Evolutionary conservation across 2,329 filamentous ascomycete genomes (phyloP), one percentile per base, ranked within the genome.

Genomic region (Penicillium janthinellum): DNA sequence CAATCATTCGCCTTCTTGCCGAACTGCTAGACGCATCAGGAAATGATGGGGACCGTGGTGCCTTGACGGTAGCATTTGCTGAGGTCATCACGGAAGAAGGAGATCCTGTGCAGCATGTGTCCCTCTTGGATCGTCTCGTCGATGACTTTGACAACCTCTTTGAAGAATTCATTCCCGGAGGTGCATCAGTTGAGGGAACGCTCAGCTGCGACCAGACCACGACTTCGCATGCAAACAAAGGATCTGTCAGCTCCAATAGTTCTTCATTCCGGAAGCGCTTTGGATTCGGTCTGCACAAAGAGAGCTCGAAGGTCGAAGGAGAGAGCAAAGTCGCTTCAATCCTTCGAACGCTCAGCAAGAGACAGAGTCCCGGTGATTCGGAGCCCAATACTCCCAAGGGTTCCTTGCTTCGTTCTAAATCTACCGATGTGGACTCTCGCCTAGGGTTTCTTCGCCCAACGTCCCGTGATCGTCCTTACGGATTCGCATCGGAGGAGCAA

Each of bases 61-160:
- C 91, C 22, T 78, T 98, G 67, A 97, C 92, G 0, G 86, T 91
- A 47, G 90, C 92, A 1, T 97, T 98, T 79, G 89, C 92, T 0
- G 92, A 97, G 72, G 82, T 97, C 53, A 80, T 98, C 6, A 90
- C 95, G 2, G 85, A 88, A 4, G 89, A 92, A 59, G 90, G 88
- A 6, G 87, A 88, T 61, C 87, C 92, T 1, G 88, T 91, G 60
- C 86, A 92, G 63, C 95, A 94, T 72, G 93, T 97, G 67, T 95
- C 94, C 57, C 80, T 97, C 14, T 82, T 97, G 48, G 93, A 97
- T 76, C 87, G 91, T 20, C 84, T 97, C 22, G 92, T 97, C 0
- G 91, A 96, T 64, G 93, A 96, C 71, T 92, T 90, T 63, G 91
- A 96, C 57, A 86, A 87, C 34, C 88, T 97, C n/a, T 96, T 96